These are phyloP conservation scores for Chrysochromulina tobinii DNA, from an alignment of 78 protist species.

Conservation along the genomic window DNA sequence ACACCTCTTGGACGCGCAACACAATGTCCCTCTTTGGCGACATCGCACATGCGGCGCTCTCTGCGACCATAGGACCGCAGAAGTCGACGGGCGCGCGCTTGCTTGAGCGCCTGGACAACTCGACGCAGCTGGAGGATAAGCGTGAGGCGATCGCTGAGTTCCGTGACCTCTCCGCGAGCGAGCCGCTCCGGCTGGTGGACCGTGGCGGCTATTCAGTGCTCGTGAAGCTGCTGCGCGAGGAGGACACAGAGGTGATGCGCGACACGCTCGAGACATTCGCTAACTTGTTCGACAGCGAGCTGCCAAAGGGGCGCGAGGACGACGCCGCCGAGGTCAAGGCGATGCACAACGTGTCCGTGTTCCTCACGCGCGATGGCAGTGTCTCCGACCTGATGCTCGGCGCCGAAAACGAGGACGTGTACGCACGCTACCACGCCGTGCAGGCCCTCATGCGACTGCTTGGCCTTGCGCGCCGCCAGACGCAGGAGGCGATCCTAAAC, in stretches of 20 bases:
- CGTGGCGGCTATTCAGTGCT: neutral
- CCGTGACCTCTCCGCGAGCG: neutral
- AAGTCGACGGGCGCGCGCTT: neutral
- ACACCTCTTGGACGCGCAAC: no score
- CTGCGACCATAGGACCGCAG: no score
- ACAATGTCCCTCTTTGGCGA: no score
- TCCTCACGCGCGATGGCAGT: neutral
- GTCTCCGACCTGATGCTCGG: neutral
- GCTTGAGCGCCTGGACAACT: neutral
- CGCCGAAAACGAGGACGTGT: neutral
- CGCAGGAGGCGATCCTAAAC: neutral
- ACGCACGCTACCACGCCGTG: neutral
- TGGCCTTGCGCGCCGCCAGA: no score
- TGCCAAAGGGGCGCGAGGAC: neutral
- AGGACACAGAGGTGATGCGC: neutral
- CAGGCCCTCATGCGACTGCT: neutral
- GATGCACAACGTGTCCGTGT: neutral
- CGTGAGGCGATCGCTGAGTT: neutral
- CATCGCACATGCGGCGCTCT: no score
- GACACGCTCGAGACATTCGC: neutral
- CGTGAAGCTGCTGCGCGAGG: neutral
- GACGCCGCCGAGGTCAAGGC: neutral
- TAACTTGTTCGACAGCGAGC: neutral
- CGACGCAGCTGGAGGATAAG: neutral
- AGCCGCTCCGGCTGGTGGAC: conserved; percentile 13